phyloP scores from a whole-genome alignment of 2,329 filamentous ascomycete species.

The Macrophomina tecta region DNA sequence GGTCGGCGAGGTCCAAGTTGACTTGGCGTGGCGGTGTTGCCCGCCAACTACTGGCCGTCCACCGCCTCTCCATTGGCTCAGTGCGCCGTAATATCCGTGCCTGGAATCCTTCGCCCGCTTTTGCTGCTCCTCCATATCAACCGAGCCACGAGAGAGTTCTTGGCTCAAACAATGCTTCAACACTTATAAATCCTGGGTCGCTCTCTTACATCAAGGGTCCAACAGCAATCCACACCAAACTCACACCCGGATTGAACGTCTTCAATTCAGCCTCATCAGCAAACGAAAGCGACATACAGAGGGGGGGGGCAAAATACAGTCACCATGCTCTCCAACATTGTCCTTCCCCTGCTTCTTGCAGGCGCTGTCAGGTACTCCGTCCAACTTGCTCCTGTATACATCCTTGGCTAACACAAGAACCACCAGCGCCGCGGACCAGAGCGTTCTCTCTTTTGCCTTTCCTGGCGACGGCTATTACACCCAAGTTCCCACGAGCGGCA shows the following conservation, averaged over 20 bases:
- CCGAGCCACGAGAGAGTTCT: not conserved
- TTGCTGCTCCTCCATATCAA: not conserved
- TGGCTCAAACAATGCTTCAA: not conserved
- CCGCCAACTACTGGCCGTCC: not conserved
- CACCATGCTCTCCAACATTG: constrained; percentile 12
- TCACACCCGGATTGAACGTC: not conserved
- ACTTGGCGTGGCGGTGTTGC: constrained; percentile 5
- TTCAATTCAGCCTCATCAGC: not conserved
- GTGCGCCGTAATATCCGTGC: constrained; percentile 2
- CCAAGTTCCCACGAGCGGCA: not conserved
- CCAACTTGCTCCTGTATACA: not conserved
- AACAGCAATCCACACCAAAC: no score
- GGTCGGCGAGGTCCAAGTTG: not conserved
- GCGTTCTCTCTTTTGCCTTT: constrained; percentile 15
- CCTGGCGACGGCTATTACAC: constrained; percentile 3
- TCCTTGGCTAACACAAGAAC: not conserved
- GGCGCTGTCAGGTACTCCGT: not conserved
- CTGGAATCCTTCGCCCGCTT: not conserved
- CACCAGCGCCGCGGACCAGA: not conserved
- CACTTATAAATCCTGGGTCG: not conserved
- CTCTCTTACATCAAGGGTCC: no score
- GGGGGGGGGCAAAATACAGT: not conserved
- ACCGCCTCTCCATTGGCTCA: not conserved
- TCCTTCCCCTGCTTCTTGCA: constrained; percentile 4
- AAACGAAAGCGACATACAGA: no score